phyloP scores from a whole-genome alignment of 768 basidiomycete genomes.

The Pulveroboletus sp. region DNA sequence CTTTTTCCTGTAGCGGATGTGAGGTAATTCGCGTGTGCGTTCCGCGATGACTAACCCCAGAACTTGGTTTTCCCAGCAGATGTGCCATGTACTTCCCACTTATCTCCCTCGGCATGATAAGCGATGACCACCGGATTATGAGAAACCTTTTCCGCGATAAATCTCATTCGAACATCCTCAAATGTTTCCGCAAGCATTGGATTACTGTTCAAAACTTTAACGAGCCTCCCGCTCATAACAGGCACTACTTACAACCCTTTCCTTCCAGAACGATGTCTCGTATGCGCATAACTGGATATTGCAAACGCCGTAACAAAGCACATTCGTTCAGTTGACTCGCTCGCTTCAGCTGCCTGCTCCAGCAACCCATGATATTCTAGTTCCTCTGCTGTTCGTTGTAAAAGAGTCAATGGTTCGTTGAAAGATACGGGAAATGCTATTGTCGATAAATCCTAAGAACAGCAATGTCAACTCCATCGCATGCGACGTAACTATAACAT shows the following conservation, averaged over 20 bases:
- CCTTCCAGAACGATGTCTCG: conserved; percentile 73
- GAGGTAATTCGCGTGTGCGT: conserved; percentile 18
- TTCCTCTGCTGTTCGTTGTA: conserved; percentile 83
- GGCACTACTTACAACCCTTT: conserved; percentile 75
- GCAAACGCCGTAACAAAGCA: conserved; percentile 83
- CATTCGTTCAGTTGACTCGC: conserved; percentile 64
- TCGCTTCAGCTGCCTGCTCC: conserved; percentile 55
- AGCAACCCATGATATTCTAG: conserved; percentile 74
- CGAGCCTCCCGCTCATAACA: conserved; percentile 2
- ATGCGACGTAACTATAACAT: conserved; percentile 5
- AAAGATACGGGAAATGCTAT: conserved; percentile 86
- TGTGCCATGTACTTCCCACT: conserved; percentile 74
- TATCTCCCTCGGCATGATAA: conserved; percentile 77
- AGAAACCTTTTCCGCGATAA: conserved; percentile 84
- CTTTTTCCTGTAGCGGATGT: conserved; percentile 63
- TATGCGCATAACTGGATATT: conserved; percentile 80
- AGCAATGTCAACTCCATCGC: background rate
- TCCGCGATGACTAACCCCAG: conserved; percentile 61
- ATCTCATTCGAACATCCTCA: conserved; percentile 76
- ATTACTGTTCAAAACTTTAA: conserved; percentile 50
- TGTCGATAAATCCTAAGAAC: conserved; percentile 68
- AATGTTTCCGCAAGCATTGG: conserved; percentile 89
- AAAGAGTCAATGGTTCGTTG: conserved; percentile 82
- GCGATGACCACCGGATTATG: conserved; percentile 85
- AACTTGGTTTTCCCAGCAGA: conserved; percentile 87